phyloP scores from a whole-genome alignment of 129 eudicot genomes.

The Helianthus tuberosus region DNA sequence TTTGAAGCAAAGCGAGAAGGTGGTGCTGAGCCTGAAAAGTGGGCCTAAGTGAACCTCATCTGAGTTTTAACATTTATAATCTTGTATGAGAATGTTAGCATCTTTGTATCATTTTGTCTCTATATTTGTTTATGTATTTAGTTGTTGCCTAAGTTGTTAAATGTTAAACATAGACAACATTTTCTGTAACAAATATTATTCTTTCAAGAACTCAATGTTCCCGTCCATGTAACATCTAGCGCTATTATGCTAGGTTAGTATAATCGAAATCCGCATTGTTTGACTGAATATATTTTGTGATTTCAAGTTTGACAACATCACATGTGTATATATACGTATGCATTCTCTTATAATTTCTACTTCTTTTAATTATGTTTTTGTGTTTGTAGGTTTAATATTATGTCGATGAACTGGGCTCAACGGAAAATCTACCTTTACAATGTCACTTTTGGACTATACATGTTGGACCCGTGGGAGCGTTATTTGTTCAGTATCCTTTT shows the following conservation, averaged over 20 bases:
- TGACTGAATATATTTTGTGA: not conserved
- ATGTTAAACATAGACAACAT: not conserved
- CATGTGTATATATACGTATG: not conserved
- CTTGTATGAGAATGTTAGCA: too few species aligned
- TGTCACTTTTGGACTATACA: conserved; percentile 87
- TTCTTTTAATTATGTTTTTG: not conserved
- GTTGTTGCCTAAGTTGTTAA: not conserved
- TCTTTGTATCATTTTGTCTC: not conserved
- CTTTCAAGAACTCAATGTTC: not conserved
- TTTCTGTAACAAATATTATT: too few species aligned
- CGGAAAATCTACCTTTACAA: conserved; percentile 88
- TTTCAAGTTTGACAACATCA: not conserved
- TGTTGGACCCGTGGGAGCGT: conserved; percentile 97
- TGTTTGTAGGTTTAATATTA: not conserved
- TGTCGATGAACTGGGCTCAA: conserved; percentile 74
- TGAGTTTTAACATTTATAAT: not conserved
- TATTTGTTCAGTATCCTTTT: conserved; percentile 86
- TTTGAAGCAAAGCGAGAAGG: too few species aligned
- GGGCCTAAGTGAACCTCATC: too few species aligned
- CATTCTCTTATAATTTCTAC: not conserved
- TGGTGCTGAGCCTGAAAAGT: too few species aligned
- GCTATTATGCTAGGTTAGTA: not conserved
- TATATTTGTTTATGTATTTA: not conserved
- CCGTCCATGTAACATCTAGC: not conserved
- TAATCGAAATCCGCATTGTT: not conserved